Percentiles rank a stretch among this genome's conserved stretches.
Conservation (phyloP, 306 rosid species). For the Inga leiocalycina region DNA sequence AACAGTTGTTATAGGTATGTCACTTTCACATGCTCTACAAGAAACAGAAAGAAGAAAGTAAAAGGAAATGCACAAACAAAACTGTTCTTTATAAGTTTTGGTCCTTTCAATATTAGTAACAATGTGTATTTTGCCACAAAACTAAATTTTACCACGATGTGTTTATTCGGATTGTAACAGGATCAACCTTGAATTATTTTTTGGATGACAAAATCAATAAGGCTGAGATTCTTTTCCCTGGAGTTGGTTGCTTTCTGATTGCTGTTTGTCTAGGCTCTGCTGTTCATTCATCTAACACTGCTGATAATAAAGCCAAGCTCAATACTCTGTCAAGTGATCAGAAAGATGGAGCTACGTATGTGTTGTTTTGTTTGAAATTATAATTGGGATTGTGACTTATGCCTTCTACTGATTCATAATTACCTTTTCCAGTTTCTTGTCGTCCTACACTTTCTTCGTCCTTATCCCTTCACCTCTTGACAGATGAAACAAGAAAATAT, state of each 20-base stretch:
- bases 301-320: conserved; percentile 80
- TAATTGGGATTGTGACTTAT: background rate
- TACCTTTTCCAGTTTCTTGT: background rate
- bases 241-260: conserved; percentile 87
- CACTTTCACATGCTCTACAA: conserved; percentile 11
- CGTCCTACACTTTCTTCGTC: background rate
- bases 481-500: background rate
- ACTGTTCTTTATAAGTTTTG: background rate
- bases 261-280: conserved; percentile 87
- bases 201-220: conserved; percentile 77
- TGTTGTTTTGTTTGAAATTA: conserved; percentile 31
- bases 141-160: conserved; percentile 7
- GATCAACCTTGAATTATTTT: conserved; percentile 86
- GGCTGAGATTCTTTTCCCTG: conserved; percentile 88
- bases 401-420: background rate
- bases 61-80: background rate
- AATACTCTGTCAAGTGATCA: conserved; percentile 32
- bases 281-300: conserved; percentile 84
- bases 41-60: background rate
- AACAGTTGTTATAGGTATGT: conserved; percentile 79
- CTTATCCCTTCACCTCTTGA: background rate
- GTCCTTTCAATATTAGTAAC: conserved; percentile 9
- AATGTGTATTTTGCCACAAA: conserved; percentile 16
- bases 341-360: conserved; percentile 49
- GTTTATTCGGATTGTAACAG: conserved; percentile 45